Base-by-base conservation (phyloP, 345 rosid genomes). In the Hevea brasiliensis region DNA sequence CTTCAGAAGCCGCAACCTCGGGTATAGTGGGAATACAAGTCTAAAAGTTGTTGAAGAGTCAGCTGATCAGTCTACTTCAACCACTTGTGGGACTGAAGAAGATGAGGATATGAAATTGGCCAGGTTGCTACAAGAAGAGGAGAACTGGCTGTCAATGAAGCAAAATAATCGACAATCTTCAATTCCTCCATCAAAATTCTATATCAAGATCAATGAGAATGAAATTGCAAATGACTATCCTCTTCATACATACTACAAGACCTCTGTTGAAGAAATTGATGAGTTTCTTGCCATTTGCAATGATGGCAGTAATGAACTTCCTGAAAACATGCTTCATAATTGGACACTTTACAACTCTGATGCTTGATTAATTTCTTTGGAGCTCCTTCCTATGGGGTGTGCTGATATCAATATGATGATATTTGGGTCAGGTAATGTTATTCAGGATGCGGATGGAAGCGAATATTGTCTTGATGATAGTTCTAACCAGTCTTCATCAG, bases 341-440 rank as follows among this genome's bases (percentile, higher is more conserved):
- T n/a, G n/a, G n/a, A n/a, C n/a, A n/a, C n/a, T n/a, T n/a, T n/a
- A n/a, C n/a, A n/a, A n/a, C n/a, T n/a, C n/a, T n/a, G n/a, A n/a
- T n/a, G n/a, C n/a, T n/a, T n/a, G n/a, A n/a, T n/a, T n/a, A n/a
- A 80, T 86, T 71, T 85, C 97, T 21, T 76, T 89, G 76, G 94
- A 91, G 82, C 88, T 87, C 54, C 85, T 91, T 9, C 94, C 97
- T 0, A 89, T 81, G 87, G 86, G 80, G 73, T 87, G 89, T 74
- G 84, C 72, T 47, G 87, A 91, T 67, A 83, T 82, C 54, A 92
- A 88, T 81, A 85, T 88, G 20, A 87, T 86, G 14, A 83, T 87
- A 7, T 87, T 77, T 80, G 97, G 92, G 35, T 89, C 94, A 18
- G 89, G 90, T 27, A 21, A 67, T 32, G 78, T 87, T 87, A 81